A percentile compares a stretch with the other conserved stretches of the same genome.
phyloP scores from a whole-genome alignment of 441 rosid genomes.

The Croton laevigatus region DNA sequence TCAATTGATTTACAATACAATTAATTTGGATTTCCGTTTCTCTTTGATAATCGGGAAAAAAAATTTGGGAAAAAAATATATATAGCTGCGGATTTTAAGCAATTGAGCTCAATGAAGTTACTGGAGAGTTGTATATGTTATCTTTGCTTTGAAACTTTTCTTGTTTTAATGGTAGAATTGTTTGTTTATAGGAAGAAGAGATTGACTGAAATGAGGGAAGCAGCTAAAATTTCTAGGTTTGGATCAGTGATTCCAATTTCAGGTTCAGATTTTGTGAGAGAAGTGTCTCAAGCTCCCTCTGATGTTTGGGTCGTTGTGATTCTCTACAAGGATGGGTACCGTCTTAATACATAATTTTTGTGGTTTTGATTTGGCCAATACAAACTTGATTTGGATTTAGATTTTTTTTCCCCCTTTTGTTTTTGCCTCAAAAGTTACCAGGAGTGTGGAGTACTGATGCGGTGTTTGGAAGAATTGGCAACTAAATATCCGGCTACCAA shows the following conservation, averaged over 20 bases:
- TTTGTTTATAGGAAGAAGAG: conserved; percentile 76
- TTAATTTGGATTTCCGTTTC: neutral
- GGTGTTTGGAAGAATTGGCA: conserved; percentile 81
- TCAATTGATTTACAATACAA: neutral
- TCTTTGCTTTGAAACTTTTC: too few species aligned
- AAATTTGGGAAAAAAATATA: neutral
- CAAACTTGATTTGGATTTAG: conserved; percentile 10
- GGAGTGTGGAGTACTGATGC: conserved; percentile 69
- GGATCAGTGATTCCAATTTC: conserved; percentile 88
- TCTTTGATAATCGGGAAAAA: neutral
- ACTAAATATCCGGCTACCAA: conserved; percentile 85
- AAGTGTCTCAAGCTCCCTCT: conserved; percentile 88
- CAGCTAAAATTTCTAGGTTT: conserved; percentile 54
- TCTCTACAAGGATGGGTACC: conserved; percentile 92
- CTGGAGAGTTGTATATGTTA: neutral
- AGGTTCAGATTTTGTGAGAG: conserved; percentile 83
- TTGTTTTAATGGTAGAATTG: neutral
- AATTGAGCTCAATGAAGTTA: neutral
- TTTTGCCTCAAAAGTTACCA: conserved; percentile 41
- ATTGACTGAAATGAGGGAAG: conserved; percentile 76
- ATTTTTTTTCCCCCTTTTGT: neutral
- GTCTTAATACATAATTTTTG: neutral
- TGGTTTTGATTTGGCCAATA: neutral
- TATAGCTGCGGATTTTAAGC: neutral
- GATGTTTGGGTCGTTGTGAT: conserved; percentile 95